Percentiles rank a stretch among this genome's conserved stretches.
Conservation (phyloP, 106 monocot species). For the Platanthera zijinensis region DNA sequence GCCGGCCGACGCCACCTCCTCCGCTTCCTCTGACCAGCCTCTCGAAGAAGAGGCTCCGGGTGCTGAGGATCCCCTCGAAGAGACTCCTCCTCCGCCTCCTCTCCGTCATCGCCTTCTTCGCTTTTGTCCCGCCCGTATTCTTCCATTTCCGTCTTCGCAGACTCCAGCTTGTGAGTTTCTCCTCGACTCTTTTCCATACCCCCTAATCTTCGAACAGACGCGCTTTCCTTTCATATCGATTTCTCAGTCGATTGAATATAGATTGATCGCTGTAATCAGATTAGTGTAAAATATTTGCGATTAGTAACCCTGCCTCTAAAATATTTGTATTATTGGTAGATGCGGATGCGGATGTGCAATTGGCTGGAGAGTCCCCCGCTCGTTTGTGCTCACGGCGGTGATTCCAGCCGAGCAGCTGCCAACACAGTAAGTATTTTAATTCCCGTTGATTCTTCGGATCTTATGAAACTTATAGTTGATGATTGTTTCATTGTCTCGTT, state of each 20-base stretch:
- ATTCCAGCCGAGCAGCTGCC: conserved; percentile 53
- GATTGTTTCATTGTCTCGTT: not conserved
- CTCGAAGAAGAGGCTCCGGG: conserved; percentile 5
- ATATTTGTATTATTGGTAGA: conserved; percentile 21
- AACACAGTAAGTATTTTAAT: conserved; percentile 49
- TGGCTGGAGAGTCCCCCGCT: conserved; percentile 72
- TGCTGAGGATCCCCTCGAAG: conserved; percentile 17
- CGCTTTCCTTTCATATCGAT: not conserved
- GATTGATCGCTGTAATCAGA: not conserved
- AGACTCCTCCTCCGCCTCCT: conserved; percentile 31
- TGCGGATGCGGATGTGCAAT: conserved; percentile 50
- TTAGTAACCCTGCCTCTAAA: not conserved
- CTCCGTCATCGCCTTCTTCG: conserved; percentile 41
- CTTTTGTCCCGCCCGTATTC: conserved; percentile 67
- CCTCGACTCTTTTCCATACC: not conserved
- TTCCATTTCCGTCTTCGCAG: conserved; percentile 83
- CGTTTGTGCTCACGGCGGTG: conserved; percentile 92
- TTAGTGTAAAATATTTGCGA: not conserved
- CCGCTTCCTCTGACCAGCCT: conserved; percentile 10
- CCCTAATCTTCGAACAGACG: not conserved
- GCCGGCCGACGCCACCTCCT: not conserved
- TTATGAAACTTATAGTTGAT: not conserved
- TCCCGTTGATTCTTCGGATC: not conserved
- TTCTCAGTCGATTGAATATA: not conserved
- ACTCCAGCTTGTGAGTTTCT: conserved; percentile 39